These are phyloP conservation scores for Penstemon barbatus DNA, from an alignment of 257 asterid species.

Conservation along the genomic window DNA sequence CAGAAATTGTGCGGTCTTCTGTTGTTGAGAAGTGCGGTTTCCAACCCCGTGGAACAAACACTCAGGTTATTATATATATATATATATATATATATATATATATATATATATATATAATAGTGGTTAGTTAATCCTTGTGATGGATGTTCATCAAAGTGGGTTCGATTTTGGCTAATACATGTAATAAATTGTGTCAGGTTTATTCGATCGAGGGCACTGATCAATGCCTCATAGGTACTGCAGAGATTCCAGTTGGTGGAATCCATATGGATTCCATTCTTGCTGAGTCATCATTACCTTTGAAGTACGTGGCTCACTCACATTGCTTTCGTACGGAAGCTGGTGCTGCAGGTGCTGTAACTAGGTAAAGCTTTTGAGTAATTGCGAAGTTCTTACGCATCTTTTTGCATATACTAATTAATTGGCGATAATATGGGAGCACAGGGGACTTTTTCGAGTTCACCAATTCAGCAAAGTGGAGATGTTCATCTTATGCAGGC, in stretches of 20 bases:
- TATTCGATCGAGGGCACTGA: conserved; percentile 91
- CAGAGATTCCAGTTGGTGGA: conserved; percentile 98
- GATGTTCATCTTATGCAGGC: conserved; percentile 89
- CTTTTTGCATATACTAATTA: conserved; percentile 18
- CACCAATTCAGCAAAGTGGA: conserved; percentile 99
- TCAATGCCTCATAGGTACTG: conserved; percentile 97
- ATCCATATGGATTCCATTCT: conserved; percentile 96
- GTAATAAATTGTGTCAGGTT: conserved; percentile 53
- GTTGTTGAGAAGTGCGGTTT: conserved; percentile 95
- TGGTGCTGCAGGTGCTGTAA: conserved; percentile 95
- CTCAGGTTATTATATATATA: conserved; percentile 61
- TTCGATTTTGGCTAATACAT: conserved; percentile 27
- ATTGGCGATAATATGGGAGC: conserved; percentile 31
- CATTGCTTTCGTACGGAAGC: conserved; percentile 99
- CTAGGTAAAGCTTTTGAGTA: conserved; percentile 51
- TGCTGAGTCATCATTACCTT: conserved; percentile 69
- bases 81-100: too few relatives aligned
- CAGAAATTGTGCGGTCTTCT: conserved; percentile 93
- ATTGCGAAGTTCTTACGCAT: not conserved
- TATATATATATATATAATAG: not conserved
- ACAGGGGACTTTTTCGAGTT: conserved; percentile 92
- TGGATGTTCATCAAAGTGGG: not conserved
- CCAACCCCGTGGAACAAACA: conserved; percentile 96
- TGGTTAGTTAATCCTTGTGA: not conserved
- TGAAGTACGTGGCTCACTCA: conserved; percentile 88